These are phyloP conservation scores for Nothopassalora personata DNA, from an alignment of 2,329 filamentous ascomycete species.

Conservation along the genomic window DNA sequence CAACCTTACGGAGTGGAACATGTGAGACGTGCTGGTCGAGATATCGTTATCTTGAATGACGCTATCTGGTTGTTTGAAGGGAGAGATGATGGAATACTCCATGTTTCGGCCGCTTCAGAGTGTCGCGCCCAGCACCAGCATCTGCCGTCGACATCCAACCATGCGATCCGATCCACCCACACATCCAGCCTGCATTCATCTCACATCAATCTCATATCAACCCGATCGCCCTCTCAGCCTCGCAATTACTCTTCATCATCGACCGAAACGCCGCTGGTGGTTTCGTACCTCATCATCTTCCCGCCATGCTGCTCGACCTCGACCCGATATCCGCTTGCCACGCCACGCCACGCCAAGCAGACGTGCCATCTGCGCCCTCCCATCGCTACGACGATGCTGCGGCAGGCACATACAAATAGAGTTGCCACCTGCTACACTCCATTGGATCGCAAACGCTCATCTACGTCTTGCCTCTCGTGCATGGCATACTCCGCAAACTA, in stretches of 20 bases:
- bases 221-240: no score
- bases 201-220: no score
- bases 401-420: background rate
- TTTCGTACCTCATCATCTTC: background rate
- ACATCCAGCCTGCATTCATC: background rate
- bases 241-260: no score
- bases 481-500: background rate
- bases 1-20: background rate
- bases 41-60: background rate
- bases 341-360: background rate
- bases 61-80: no score
- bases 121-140: background rate
- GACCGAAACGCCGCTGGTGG: no score
- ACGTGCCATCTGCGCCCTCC: background rate
- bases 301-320: background rate
- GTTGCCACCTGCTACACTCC: background rate
- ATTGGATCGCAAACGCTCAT: background rate
- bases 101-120: no score
- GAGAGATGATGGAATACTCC: no score
- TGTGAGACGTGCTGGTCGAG: background rate
- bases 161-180: no score
- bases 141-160: background rate
- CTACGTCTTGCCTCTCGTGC: background rate
- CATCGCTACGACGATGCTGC: background rate
- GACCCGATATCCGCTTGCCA: background rate